A percentile compares a stretch with the other conserved stretches of the same genome.
These are phyloP conservation scores for Entomortierella lignicola DNA, from an alignment of 192 early-diverging fungal species.

Conservation along the genomic window DNA sequence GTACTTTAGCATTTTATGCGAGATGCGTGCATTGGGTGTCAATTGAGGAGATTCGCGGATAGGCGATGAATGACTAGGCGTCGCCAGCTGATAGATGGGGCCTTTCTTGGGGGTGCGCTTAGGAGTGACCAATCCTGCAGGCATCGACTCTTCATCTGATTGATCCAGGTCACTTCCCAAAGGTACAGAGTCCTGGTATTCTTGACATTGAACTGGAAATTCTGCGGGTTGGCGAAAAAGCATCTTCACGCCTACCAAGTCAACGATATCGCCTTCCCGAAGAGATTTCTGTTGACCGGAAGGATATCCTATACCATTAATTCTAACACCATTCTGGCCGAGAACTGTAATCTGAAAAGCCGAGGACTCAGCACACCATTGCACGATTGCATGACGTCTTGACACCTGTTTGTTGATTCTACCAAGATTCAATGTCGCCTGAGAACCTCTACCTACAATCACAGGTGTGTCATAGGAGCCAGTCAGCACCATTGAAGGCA, in stretches of 20 bases:
- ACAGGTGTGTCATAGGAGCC: constrained; percentile 45
- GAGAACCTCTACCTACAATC: constrained; percentile 61
- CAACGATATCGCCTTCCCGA: constrained; percentile 51
- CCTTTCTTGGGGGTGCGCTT: neutral
- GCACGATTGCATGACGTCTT: constrained; percentile 60
- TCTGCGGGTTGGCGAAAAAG: constrained; percentile 46
- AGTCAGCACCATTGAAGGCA: constrained; percentile 28
- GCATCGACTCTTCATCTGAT: neutral
- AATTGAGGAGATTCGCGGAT: constrained; percentile 16
- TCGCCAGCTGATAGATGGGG: constrained; percentile 15
- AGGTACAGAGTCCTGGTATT: constrained; percentile 13
- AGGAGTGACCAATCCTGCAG: constrained; percentile 18
- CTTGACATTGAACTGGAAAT: constrained; percentile 11
- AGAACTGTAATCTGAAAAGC: constrained; percentile 59
- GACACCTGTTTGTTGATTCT: constrained; percentile 62
- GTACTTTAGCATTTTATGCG: constrained; percentile 44
- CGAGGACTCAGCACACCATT: constrained; percentile 21
- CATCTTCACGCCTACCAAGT: constrained; percentile 62
- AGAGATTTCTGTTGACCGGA: constrained; percentile 53
- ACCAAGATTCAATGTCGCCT: constrained; percentile 61
- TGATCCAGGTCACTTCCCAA: constrained; percentile 1
- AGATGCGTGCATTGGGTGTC: constrained; percentile 41
- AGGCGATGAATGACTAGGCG: constrained; percentile 32
- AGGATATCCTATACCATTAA: constrained; percentile 55
- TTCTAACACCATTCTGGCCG: constrained; percentile 59